A percentile compares a stretch with the other conserved stretches of the same genome.
Conservation (phyloP, 768 basidiomycete genomes). For the Tulasnella sp. region DNA sequence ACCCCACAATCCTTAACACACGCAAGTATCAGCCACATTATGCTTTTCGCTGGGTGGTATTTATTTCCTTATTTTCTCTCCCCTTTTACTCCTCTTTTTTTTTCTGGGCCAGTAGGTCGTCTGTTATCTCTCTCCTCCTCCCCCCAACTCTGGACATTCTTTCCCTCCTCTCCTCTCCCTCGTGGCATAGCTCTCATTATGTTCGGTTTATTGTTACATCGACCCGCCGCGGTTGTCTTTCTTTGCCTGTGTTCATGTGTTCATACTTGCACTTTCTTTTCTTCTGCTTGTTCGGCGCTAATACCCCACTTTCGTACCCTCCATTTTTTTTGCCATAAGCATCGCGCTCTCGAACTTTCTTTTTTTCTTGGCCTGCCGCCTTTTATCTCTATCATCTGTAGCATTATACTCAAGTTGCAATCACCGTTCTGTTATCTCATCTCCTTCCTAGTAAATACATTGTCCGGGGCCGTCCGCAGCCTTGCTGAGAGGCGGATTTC, state of each 20-base stretch:
- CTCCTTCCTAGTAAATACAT: constrained; percentile 6
- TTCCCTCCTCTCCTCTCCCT: neutral
- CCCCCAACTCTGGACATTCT: constrained; percentile 4
- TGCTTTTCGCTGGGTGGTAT: neutral
- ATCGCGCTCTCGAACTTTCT: neutral
- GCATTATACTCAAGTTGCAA: constrained; percentile 9
- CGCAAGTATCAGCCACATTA: neutral
- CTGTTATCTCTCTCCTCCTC: neutral
- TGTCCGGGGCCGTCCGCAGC: neutral
- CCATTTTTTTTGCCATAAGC: neutral
- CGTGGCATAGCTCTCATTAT: neutral
- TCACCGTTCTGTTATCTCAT: neutral
- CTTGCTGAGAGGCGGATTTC: no score
- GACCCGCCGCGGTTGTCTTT: neutral
- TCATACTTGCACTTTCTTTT: neutral
- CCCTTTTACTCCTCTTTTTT: neutral
- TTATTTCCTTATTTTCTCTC: neutral
- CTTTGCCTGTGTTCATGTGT: neutral
- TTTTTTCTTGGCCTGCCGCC: neutral
- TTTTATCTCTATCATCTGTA: constrained; percentile 5
- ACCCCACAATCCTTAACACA: neutral
- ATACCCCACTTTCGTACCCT: neutral
- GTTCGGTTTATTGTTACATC: constrained; percentile 21
- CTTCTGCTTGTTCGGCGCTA: neutral
- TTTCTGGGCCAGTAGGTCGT: neutral